Base-by-base conservation (phyloP, 331 rosid species). In the Saraca asoca region DNA sequence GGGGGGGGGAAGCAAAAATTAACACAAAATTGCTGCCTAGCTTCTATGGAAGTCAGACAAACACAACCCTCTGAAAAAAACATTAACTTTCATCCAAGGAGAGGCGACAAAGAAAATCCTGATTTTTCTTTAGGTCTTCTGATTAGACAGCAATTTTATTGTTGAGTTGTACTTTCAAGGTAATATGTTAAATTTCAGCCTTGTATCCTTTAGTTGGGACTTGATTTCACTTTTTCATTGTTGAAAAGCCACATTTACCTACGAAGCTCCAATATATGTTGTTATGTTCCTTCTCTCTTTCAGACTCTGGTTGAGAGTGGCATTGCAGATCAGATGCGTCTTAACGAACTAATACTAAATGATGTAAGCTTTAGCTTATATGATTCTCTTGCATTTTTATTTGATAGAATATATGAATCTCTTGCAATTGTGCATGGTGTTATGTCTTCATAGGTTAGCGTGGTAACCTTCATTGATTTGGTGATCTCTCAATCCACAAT, bases 241-340 rank as follows among this genome's bases (percentile, higher is more conserved):
- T 67, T 57, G 31, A 8, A 35, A 48, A 16, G 8, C 38, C 50
- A 19, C 5, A 48, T 49, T 52, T 64, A 52, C 45, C 66, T 3
- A 7, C 60, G 51, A 57, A 62, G 33, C 61, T 62, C 13, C 35
- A 43, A 41, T 15, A 39, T 76, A 71, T 2, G 17, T 66, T 53
- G 13, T 43, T 3, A 24, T 3, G 3, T 24, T 24, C 31, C 31
- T 51, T 57, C 70, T 56, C 5, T 12, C 60, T 70, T 78, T 81
- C 87, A 92, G 98, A 85, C 85, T 71, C 71, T 92, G 78, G 85
- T 69, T 74, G 98, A 89, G 74, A 87, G 91, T 77, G 87, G 98
- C 73, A 82, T 92, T 74, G 67, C 91, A 61, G 98, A 92, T 78
- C 96, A 89, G 79, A 75, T 92, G 84, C 94, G 94, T 72, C 76